Conservation (phyloP, 148 eudicot genomes). For the Rhododendron kiyosumense region DNA sequence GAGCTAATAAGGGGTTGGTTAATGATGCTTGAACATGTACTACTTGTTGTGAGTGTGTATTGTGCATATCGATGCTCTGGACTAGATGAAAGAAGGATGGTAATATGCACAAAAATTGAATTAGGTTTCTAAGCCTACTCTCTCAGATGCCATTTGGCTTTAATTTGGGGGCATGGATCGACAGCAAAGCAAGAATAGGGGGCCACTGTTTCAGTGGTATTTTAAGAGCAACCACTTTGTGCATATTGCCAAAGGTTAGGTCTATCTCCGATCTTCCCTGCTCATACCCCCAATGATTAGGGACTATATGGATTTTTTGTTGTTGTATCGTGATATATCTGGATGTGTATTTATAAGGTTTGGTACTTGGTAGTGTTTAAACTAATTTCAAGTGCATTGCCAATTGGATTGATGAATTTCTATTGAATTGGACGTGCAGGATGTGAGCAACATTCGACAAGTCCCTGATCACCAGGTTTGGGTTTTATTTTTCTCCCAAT, state of each 20-base stretch:
- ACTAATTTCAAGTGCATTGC: background rate
- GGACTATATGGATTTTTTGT: too few species aligned
- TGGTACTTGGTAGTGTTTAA: background rate
- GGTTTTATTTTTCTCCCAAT: background rate
- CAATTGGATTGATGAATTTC: background rate
- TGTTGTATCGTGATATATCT: background rate
- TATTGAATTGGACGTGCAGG: constrained; percentile 33
- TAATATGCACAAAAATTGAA: too few species aligned
- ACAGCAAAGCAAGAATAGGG: too few species aligned
- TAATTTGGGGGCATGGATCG: too few species aligned
- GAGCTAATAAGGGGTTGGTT: background rate
- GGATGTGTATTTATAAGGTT: background rate
- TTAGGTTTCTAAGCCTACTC: too few species aligned
- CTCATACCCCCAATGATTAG: too few species aligned
- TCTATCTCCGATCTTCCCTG: too few species aligned
- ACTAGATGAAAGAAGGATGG: too few species aligned
- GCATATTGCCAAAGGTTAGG: too few species aligned
- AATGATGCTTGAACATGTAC: background rate
- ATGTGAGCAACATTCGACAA: constrained; percentile 55
- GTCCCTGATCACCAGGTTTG: constrained; percentile 85
- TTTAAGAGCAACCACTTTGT: too few species aligned
- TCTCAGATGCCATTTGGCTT: too few species aligned
- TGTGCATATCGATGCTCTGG: background rate
- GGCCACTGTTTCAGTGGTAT: too few species aligned
- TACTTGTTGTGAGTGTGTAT: background rate